phyloP scores from a whole-genome alignment of 306 rosid genomes.

The Chamaecrista fasciculata region DNA sequence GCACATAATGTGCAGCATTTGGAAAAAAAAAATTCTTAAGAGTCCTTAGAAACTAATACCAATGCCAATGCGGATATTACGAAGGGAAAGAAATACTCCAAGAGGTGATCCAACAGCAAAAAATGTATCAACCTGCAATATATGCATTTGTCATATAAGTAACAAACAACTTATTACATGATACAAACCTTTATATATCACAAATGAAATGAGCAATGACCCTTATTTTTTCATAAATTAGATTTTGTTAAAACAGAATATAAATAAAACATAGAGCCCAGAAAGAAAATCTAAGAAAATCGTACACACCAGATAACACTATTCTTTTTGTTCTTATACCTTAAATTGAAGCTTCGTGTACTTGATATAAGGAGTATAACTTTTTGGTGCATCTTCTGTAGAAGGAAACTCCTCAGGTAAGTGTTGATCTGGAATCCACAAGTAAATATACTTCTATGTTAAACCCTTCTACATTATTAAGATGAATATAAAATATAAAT shows the following conservation, averaged over 20 bases:
- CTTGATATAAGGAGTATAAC: conserved; percentile 69
- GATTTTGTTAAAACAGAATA: neutral
- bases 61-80: conserved; percentile 81
- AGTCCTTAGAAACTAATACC: conserved; percentile 48
- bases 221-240: conserved; percentile 13
- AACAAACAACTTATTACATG: neutral
- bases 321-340: conserved; percentile 45
- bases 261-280: conserved; percentile 14
- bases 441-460: conserved; percentile 31
- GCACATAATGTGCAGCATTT: neutral
- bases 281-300: conserved; percentile 15
- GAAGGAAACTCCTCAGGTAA: conserved; percentile 37
- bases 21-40: neutral
- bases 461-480: conserved; percentile 22
- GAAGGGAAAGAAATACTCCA: conserved; percentile 96
- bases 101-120: conserved; percentile 99
- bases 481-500: neutral
- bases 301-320: conserved; percentile 12
- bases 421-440: conserved; percentile 41
- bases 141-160: conserved; percentile 25
- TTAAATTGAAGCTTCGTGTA: conserved; percentile 87
- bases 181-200: neutral
- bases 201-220: conserved; percentile 7
- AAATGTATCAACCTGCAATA: conserved; percentile 88
- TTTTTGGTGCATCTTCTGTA: conserved; percentile 47